Evolutionary conservation across 2,329 filamentous ascomycete genomes (phyloP), one percentile per base, ranked within the genome.

Genomic region (Coniochaeta sp.): DNA sequence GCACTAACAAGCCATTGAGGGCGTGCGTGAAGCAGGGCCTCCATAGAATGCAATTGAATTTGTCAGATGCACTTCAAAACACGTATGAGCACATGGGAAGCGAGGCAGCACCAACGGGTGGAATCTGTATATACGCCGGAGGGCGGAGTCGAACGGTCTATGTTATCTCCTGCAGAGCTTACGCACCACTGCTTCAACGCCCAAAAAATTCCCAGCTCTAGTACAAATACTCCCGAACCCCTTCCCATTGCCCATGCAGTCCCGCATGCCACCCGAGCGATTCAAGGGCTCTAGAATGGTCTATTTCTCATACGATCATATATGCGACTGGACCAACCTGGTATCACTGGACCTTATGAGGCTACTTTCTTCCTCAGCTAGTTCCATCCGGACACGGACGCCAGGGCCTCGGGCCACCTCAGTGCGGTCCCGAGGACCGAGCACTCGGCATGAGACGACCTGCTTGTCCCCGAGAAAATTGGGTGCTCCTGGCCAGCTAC

Each of bases 121-220:
- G 47, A 52, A 6, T 52, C 26, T 52, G 22, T 52, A 31, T 52
- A n/a, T 52, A 52, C 47, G 47, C 47, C 47, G 47, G 47, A 52
- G 47, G 47, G 47, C 47, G 47, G 47, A 52, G 47, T 52, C 47
- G 47, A n/a, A 52, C 26, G 47, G 47, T 52, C 47, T 52, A 52
- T 52, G 47, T 52, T 16, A 31, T 52, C 47, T 52, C 47, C 24
- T 52, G 24, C 24, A 52, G 47, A 52, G 47, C 11, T 52, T 26
- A 52, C 47, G 47, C 24, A 52, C 47, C 47, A 52, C 47, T 52
- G 47, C 47, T 52, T 22, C 47, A 52, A 52, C 47, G 47, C 47
- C 47, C 47, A 24, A 52, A 52, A 31, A 6, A 52, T 31, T 28
- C 47, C 47, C 47, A 52, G 47, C 47, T 52, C 47, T 28, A 52